Evolutionary conservation across 352 stramenopile genomes (phyloP).

Genomic region (Phytopythium helicoides): DNA sequence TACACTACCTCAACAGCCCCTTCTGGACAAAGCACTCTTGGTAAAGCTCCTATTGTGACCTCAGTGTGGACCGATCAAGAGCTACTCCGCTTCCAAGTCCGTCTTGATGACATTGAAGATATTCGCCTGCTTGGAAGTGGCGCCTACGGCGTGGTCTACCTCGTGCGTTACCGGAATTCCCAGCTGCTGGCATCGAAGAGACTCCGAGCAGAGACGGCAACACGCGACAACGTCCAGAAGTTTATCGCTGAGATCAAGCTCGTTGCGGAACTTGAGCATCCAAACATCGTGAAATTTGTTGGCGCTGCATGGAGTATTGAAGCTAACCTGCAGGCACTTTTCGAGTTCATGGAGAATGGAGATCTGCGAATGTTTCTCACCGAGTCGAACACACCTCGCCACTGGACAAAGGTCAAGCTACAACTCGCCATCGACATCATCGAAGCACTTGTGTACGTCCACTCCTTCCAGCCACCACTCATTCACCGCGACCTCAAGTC

Average conservation of each 20-base stretch:
- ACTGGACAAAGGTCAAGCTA: slow-evolving; percentile 27
- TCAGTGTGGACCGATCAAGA: slow-evolving; percentile 57
- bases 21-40: slow-evolving; percentile 10
- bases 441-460: slow-evolving; percentile 31
- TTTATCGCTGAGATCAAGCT: slow-evolving; percentile 81
- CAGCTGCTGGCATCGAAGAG: slow-evolving; percentile 47
- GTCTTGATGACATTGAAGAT: slow-evolving; percentile 49
- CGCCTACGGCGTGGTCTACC: slow-evolving; percentile 42
- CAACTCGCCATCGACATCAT: slow-evolving; percentile 15
- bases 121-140: slow-evolving; percentile 44
- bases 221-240: slow-evolving; percentile 27
- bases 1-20: slow-evolving; percentile 10
- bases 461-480: slow-evolving; percentile 21
- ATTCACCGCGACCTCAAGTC: slow-evolving; percentile 23
- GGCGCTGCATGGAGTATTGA: slow-evolving; percentile 44
- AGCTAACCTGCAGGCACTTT: slow-evolving; percentile 43
- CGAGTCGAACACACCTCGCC: slow-evolving; percentile 6
- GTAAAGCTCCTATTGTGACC: slow-evolving; percentile 28
- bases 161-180: slow-evolving; percentile 38
- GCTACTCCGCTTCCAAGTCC: slow-evolving; percentile 43
- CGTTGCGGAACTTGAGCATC: slow-evolving; percentile 54
- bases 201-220: slow-evolving; percentile 38
- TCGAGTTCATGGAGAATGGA: slow-evolving; percentile 56
- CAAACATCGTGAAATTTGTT: slow-evolving; percentile 62
- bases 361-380: slow-evolving; percentile 41